Conservation (phyloP, 192 early-diverging fungal genomes). For the Coemansia sp. region DNA sequence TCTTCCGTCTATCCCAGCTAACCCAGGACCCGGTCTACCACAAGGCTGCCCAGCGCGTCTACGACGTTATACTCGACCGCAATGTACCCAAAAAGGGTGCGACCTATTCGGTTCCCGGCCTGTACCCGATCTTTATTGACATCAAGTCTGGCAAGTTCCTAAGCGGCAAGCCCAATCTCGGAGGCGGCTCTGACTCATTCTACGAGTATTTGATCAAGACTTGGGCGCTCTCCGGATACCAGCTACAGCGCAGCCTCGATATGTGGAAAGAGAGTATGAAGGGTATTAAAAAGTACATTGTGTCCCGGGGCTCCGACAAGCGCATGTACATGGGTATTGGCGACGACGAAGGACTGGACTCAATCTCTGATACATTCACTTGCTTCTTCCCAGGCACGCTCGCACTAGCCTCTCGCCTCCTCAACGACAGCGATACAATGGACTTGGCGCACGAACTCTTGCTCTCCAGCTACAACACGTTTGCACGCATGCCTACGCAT, state of each 20-base stretch:
- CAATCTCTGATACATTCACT: constrained; percentile 55
- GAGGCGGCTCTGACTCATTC: constrained; percentile 89
- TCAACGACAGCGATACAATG: constrained; percentile 42
- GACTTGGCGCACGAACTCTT: constrained; percentile 42
- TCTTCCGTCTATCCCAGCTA: constrained; percentile 82
- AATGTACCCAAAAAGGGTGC: constrained; percentile 48
- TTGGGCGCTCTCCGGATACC: constrained; percentile 73
- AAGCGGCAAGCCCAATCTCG: constrained; percentile 70
- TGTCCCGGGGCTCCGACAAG: constrained; percentile 48
- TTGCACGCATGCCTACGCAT: constrained; percentile 49
- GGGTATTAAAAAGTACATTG: constrained; percentile 49
- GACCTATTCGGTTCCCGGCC: constrained; percentile 56
- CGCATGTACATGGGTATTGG: constrained; percentile 56
- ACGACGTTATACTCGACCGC: constrained; percentile 48
- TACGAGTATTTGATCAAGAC: constrained; percentile 97
- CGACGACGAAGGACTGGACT: constrained; percentile 53
- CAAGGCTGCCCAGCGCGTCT: constrained; percentile 70
- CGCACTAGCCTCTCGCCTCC: constrained; percentile 48
- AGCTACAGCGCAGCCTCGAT: constrained; percentile 50
- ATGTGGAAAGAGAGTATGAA: constrained; percentile 53
- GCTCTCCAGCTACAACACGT: constrained; percentile 48
- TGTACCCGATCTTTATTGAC: constrained; percentile 78
- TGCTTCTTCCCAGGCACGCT: constrained; percentile 56
- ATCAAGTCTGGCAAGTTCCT: constrained; percentile 54
- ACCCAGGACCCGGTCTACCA: constrained; percentile 83